phyloP scores from a whole-genome alignment of 139 green algal genomes.

The Coccomyxa sp. region DNA sequence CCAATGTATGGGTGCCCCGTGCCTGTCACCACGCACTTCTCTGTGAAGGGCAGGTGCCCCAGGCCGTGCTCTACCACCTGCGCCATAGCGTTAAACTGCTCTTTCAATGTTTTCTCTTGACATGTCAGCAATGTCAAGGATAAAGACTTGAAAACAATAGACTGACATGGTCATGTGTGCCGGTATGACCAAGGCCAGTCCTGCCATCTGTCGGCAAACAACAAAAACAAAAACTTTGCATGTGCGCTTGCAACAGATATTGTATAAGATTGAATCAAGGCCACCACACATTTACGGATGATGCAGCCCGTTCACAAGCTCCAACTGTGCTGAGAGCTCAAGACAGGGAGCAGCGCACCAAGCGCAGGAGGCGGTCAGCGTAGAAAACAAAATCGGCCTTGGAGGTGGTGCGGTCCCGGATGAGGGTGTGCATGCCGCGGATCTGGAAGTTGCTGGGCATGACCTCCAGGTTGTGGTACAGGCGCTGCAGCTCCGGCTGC shows the following conservation, averaged over 20 bases:
- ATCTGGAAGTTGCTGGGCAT: conserved; percentile 91
- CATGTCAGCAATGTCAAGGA: too few species aligned
- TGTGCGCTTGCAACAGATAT: too few species aligned
- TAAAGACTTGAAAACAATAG: too few species aligned
- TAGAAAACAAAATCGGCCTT: conserved; percentile 97
- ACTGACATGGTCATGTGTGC: too few species aligned
- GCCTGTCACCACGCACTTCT: conserved; percentile 85
- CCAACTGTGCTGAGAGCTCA: not conserved
- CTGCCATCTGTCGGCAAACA: too few species aligned
- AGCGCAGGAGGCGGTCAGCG: conserved; percentile 76
- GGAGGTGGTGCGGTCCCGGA: conserved; percentile 73
- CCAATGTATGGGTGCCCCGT: conserved; percentile 83
- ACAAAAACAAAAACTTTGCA: too few species aligned
- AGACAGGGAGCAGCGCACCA: conserved; percentile 26
- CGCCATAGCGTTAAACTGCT: not conserved
- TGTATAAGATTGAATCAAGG: too few species aligned
- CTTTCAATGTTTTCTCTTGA: too few species aligned
- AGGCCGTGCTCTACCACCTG: conserved; percentile 82
- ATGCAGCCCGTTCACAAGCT: too few species aligned
- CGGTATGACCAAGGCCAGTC: too few species aligned
- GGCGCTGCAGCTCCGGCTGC: conserved; percentile 85
- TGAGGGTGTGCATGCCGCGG: conserved; percentile 96
- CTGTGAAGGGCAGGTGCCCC: conserved; percentile 89
- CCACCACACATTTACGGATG: too few species aligned
- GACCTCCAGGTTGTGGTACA: conserved; percentile 90